These are phyloP conservation scores for Pholiota conissans DNA, from an alignment of 768 basidiomycete species.

Conservation along the genomic window DNA sequence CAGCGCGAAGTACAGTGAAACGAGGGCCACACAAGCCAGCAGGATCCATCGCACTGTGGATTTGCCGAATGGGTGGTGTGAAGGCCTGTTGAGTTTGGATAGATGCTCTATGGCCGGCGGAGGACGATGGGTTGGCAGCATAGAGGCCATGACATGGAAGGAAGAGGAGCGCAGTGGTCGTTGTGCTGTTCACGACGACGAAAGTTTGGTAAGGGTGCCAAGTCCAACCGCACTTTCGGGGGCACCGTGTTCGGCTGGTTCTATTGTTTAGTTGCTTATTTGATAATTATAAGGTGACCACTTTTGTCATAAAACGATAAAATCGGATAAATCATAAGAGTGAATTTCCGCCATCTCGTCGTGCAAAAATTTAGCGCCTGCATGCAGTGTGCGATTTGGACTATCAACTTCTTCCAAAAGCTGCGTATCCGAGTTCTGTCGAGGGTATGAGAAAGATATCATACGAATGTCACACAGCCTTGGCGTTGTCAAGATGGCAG, in stretches of 20 bases:
- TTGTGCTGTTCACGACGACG: background rate
- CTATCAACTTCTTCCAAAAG: no score
- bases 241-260: background rate
- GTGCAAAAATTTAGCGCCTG: no score
- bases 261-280: background rate
- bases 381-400: no score
- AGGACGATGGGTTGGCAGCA: constrained; percentile 2
- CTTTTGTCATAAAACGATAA: background rate
- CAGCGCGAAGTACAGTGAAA: background rate
- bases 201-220: background rate
- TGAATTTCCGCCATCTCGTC: background rate
- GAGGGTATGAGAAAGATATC: no score
- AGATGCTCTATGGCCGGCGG: constrained; percentile 2
- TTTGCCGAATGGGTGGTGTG: background rate
- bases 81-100: background rate
- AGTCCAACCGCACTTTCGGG: background rate
- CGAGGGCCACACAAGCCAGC: background rate
- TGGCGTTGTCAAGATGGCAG: background rate
- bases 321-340: background rate
- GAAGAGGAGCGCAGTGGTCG: background rate
- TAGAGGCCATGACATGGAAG: background rate
- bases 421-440: no score
- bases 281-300: background rate
- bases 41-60: background rate
- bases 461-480: no score